These are phyloP conservation scores for Metschnikowia sp. DNA, from an alignment of 805 yeast genomes.

Conservation along the genomic window DNA sequence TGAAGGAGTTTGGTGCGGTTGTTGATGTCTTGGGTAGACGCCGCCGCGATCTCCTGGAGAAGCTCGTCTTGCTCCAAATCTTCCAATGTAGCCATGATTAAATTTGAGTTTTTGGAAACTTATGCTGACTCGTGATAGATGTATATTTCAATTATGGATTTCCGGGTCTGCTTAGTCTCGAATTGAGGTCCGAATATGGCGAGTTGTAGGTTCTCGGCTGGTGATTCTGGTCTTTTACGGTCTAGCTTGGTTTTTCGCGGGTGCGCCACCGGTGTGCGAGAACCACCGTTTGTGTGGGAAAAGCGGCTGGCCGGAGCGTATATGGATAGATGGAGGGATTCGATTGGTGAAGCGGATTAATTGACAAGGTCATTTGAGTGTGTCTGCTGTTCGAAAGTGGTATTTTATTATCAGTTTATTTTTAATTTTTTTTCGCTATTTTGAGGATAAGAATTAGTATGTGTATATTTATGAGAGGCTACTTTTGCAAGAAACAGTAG, in stretches of 20 bases:
- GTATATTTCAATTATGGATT: neutral
- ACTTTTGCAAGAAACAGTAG: no score
- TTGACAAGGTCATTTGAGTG: no score
- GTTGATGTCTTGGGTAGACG: conserved; percentile 77
- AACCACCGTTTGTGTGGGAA: neutral
- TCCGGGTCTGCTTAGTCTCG: neutral
- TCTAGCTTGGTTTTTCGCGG: neutral
- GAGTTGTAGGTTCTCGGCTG: no score
- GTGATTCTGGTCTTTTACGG: neutral
- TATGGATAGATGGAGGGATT: neutral
- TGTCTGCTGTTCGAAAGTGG: no score
- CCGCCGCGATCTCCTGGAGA: conserved; percentile 70
- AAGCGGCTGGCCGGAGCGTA: neutral
- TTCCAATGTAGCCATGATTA: conserved; percentile 74
- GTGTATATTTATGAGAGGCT: no score
- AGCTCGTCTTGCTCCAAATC: conserved; percentile 69
- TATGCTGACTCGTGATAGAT: neutral
- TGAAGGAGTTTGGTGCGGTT: conserved; percentile 86
- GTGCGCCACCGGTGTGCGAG: conserved; percentile 6
- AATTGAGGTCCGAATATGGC: neutral
- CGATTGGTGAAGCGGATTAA: no score
- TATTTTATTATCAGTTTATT: no score
- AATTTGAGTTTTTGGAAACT: neutral
- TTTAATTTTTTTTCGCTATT: no score
- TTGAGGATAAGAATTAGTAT: no score